Conservation (phyloP, 192 early-diverging fungal genomes). For the Endogone sp. region DNA sequence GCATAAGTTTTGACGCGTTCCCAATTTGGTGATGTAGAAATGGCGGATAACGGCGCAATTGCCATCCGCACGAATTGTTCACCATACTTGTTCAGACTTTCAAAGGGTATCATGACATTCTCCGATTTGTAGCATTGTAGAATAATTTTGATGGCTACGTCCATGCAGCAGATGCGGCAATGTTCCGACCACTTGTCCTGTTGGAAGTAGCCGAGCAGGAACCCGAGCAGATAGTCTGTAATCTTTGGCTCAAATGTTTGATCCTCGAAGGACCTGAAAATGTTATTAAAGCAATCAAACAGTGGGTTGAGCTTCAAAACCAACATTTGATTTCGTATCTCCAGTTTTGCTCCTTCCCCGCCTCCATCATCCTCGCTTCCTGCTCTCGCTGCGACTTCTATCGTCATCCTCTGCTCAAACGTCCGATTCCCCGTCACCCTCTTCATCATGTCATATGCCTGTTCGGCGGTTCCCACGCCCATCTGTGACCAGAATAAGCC, state of each 20-base stretch:
- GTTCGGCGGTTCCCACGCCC: not conserved
- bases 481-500: not conserved
- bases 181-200: conserved; percentile 8
- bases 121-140: conserved; percentile 2
- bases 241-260: conserved; percentile 3
- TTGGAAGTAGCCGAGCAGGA: conserved; percentile 25
- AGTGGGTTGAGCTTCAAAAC: conserved; percentile 18
- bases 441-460: not conserved
- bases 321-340: too few species aligned
- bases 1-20: not conserved
- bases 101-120: conserved; percentile 2
- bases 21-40: not conserved
- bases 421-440: not conserved
- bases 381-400: not conserved
- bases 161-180: conserved; percentile 9
- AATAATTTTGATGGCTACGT: conserved; percentile 18
- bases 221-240: conserved; percentile 17
- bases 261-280: conserved; percentile 10
- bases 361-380: conserved; percentile 15
- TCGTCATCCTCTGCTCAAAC: not conserved
- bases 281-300: conserved; percentile 20
- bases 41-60: not conserved
- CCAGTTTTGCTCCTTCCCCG: conserved; percentile 17
- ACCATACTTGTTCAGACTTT: conserved; percentile 20
- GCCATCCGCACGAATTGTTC: not conserved